These are phyloP conservation scores for Magnolia sinica DNA, from an alignment of 164 flowering plant species.

Conservation along the genomic window DNA sequence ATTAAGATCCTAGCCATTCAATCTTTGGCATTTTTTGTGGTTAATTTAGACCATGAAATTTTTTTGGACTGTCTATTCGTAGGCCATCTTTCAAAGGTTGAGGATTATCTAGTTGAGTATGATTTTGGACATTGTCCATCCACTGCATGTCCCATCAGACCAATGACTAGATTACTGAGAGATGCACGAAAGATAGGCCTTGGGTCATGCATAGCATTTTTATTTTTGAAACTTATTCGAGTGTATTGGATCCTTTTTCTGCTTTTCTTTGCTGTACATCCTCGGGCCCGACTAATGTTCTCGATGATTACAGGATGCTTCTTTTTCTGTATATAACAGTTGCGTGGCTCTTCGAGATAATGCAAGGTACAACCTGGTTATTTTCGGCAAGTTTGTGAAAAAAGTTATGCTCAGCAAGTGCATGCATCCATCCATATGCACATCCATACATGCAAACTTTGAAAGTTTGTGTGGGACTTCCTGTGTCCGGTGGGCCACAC, in stretches of 20 bases:
- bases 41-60: neutral
- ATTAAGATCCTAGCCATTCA: neutral
- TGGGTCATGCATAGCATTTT: neutral
- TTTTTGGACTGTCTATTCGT: too few relatives aligned
- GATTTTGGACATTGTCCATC: neutral
- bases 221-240: too few relatives aligned
- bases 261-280: neutral
- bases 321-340: conserved; percentile 28
- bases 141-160: neutral
- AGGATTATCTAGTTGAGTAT: too few relatives aligned
- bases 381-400: neutral
- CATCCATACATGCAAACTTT: too few relatives aligned
- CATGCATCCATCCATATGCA: too few relatives aligned
- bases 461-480: too few relatives aligned
- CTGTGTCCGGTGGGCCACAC: neutral
- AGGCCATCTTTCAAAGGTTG: too few relatives aligned
- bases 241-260: neutral
- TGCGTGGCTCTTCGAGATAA: conserved; percentile 4
- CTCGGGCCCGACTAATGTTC: neutral
- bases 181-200: neutral
- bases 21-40: neutral
- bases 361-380: neutral
- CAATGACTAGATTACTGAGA: neutral
- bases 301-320: conserved; percentile 28
- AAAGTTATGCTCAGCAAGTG: too few relatives aligned